These are phyloP conservation scores for Blastomyces emzantsi DNA, from an alignment of 2,329 filamentous ascomycete species.

Conservation along the genomic window DNA sequence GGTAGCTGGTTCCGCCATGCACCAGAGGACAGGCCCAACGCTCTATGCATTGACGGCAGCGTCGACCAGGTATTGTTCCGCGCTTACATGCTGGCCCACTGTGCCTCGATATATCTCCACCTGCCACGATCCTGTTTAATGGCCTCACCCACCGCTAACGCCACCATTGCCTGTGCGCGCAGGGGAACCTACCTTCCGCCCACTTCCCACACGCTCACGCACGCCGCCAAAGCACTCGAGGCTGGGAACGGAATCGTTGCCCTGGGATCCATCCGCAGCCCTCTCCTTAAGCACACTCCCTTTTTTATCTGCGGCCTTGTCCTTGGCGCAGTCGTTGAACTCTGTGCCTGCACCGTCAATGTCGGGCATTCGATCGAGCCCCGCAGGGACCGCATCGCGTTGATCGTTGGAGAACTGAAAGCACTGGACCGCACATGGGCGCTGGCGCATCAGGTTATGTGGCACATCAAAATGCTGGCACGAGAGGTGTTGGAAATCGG, in stretches of 20 bases:
- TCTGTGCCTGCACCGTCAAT: conserved; percentile 63
- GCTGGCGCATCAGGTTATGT: conserved; percentile 59
- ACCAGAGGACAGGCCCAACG: conserved; percentile 60
- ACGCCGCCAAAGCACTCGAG: conserved; percentile 71
- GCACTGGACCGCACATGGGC: conserved; percentile 62
- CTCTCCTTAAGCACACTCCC: conserved; percentile 64
- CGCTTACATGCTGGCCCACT: conserved; percentile 66
- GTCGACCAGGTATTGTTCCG: conserved; percentile 90
- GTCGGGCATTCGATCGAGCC: conserved; percentile 50
- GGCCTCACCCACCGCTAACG: conserved; percentile 43
- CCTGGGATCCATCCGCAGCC: conserved; percentile 51
- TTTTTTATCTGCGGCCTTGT: conserved; percentile 78
- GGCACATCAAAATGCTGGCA: conserved; percentile 69
- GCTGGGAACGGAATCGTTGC: conserved; percentile 71
- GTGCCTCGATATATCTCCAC: conserved; percentile 62
- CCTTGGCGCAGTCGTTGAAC: conserved; percentile 68
- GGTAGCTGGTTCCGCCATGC: conserved; percentile 73
- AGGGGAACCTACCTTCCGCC: conserved; percentile 31
- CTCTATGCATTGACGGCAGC: conserved; percentile 59
- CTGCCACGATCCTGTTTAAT: conserved; percentile 66
- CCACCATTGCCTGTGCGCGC: conserved; percentile 42
- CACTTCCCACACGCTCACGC: conserved; percentile 38
- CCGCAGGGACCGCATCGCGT: conserved; percentile 59
- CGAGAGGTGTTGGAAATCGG: conserved; percentile 54
- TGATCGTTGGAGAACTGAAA: conserved; percentile 69